Percentiles rank a stretch among this genome's conserved stretches.
Evolutionary conservation across 1,284 basidiomycete genomes (phyloP).

Genomic region (Boletus sp.): DNA sequence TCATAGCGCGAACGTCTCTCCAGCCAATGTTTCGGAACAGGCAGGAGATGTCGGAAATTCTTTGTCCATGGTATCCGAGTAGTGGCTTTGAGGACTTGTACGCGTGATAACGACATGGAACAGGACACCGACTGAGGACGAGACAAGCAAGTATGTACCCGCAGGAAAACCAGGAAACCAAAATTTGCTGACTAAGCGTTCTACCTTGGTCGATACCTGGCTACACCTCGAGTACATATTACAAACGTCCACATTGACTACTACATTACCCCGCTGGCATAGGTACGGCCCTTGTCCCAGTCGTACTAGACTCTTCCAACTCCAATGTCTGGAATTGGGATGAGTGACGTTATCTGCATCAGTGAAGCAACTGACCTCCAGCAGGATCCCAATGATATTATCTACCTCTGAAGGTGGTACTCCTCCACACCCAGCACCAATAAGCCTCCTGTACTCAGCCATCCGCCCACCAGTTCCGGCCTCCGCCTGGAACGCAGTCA

Average conservation of each 20-base stretch:
- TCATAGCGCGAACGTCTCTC: constrained; percentile 33
- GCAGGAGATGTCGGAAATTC: constrained; percentile 60
- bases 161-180: too few species aligned
- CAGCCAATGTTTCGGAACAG: constrained; percentile 45
- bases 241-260: not conserved
- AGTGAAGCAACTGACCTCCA: constrained; percentile 57
- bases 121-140: not conserved
- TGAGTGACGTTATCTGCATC: not conserved
- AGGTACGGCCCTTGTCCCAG: constrained; percentile 26
- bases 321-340: constrained; percentile 55
- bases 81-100: constrained; percentile 43
- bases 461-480: constrained; percentile 86
- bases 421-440: constrained; percentile 86
- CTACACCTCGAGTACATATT: too few species aligned
- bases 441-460: constrained; percentile 81
- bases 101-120: constrained; percentile 37
- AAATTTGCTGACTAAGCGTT: constrained; percentile 22
- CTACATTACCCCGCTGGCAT: constrained; percentile 22
- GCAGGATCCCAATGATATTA: constrained; percentile 73
- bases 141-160: too few species aligned
- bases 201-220: not conserved
- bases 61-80: constrained; percentile 55
- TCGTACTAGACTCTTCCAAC: constrained; percentile 65
- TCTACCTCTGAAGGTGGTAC: constrained; percentile 84
- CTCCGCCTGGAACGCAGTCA: constrained; percentile 81